Conservation (phyloP, 2,329 filamentous ascomycete genomes). For the Phoma sp. region DNA sequence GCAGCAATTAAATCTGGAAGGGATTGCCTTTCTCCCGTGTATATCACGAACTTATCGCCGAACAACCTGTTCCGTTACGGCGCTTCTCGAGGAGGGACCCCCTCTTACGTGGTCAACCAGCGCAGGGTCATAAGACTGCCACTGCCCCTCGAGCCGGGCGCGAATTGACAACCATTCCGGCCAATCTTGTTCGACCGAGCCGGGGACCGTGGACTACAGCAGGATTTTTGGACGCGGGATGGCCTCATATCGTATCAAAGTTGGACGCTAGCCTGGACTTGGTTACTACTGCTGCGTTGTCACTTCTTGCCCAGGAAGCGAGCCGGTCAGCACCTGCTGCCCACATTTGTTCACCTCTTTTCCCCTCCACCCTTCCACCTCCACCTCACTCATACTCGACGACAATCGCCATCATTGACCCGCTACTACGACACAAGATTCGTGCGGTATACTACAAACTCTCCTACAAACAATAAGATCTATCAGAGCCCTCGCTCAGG, state of each 20-base stretch:
- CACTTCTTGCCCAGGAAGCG: constrained; percentile 37
- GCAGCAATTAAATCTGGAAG: constrained; percentile 12
- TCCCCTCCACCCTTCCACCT: constrained; percentile 31
- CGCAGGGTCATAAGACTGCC: constrained; percentile 44
- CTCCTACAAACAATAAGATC: constrained; percentile 17
- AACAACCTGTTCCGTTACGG: constrained; percentile 24
- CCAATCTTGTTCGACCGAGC: constrained; percentile 44
- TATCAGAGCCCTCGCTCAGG: constrained; percentile 49
- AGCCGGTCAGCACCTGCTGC: constrained; percentile 41
- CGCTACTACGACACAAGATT: constrained; percentile 18
- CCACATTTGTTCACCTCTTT: constrained; percentile 37
- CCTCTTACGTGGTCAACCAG: constrained; percentile 29
- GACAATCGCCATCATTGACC: constrained; percentile 18
- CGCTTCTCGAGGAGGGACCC: constrained; percentile 25
- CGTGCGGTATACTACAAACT: constrained; percentile 7
- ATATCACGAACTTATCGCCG: constrained; percentile 34
- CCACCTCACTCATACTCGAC: constrained; percentile 30
- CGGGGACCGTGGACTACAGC: constrained; percentile 30
- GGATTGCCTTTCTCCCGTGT: constrained; percentile 28
- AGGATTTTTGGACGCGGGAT: constrained; percentile 30
- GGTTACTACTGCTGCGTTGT: constrained; percentile 48
- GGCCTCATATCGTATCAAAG: constrained; percentile 19
- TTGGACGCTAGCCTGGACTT: constrained; percentile 26
- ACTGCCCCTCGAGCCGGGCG: constrained; percentile 34
- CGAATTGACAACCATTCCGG: constrained; percentile 40